A percentile compares a stretch with the other conserved stretches of the same genome.
phyloP scores from a whole-genome alignment of 345 rosid species.

The Anacardium occidentale region DNA sequence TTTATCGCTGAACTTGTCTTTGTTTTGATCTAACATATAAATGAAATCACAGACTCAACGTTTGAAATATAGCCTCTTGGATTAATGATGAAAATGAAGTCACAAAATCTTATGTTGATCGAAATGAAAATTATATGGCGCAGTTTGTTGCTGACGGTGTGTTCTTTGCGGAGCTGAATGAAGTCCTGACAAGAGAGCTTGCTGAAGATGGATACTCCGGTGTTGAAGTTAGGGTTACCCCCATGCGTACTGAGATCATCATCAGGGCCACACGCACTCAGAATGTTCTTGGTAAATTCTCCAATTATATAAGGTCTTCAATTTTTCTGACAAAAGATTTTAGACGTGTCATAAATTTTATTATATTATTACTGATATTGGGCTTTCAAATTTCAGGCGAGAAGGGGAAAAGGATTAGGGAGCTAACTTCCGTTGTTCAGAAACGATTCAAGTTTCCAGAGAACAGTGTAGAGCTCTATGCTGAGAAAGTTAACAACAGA shows the following conservation, averaged over 20 bases:
- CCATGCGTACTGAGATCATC: slow-evolving; percentile 85
- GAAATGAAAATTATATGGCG: background rate
- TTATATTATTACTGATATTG: too few species aligned
- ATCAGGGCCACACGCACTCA: slow-evolving; percentile 85
- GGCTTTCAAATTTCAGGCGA: slow-evolving; percentile 42
- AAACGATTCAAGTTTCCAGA: slow-evolving; percentile 69
- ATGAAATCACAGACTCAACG: too few species aligned
- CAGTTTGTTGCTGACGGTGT: slow-evolving; percentile 85
- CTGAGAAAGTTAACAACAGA: too few species aligned
- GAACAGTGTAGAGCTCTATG: slow-evolving; percentile 29
- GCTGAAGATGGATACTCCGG: slow-evolving; percentile 94
- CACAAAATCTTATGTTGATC: background rate
- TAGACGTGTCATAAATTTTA: background rate
- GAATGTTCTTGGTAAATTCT: slow-evolving; percentile 66
- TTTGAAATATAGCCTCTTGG: too few species aligned
- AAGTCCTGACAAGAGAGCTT: slow-evolving; percentile 68
- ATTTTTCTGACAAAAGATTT: too few species aligned
- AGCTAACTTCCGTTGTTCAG: slow-evolving; percentile 73
- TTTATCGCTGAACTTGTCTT: too few species aligned
- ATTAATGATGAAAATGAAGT: too few species aligned
- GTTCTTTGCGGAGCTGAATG: slow-evolving; percentile 29
- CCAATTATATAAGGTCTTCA: background rate
- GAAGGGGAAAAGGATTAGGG: slow-evolving; percentile 81
- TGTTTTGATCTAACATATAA: too few species aligned
- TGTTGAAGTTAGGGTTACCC: slow-evolving; percentile 83